phyloP scores from a whole-genome alignment of 768 basidiomycete genomes.

The Royoungia palumana region DNA sequence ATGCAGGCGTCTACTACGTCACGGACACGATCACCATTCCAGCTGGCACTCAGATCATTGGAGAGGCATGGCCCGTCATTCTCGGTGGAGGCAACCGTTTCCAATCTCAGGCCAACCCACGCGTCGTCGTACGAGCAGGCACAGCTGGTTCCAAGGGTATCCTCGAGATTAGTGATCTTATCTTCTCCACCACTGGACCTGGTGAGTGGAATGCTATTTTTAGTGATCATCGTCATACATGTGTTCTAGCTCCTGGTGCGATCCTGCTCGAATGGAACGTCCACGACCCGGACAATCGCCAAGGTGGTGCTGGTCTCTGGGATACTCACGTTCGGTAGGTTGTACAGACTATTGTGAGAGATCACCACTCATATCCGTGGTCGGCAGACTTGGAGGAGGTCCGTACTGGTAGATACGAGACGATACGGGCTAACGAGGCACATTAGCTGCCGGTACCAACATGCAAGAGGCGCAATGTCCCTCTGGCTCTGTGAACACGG shows the following conservation, averaged over 20 bases:
- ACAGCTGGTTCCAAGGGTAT: constrained; percentile 44
- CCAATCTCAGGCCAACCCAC: constrained; percentile 36
- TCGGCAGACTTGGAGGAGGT: constrained; percentile 29
- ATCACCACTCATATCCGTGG: background rate
- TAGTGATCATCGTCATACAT: background rate
- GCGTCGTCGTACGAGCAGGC: constrained; percentile 43
- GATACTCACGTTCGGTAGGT: constrained; percentile 40
- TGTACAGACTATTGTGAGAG: background rate
- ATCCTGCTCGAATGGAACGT: constrained; percentile 60
- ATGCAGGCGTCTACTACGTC: constrained; percentile 54
- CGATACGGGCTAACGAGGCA: background rate
- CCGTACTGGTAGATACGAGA: background rate
- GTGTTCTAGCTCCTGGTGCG: constrained; percentile 38
- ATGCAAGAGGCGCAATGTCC: constrained; percentile 44
- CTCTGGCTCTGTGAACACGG: constrained; percentile 36
- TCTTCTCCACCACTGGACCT: constrained; percentile 57
- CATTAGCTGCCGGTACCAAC: constrained; percentile 50
- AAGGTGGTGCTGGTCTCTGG: constrained; percentile 55
- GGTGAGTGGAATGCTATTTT: constrained; percentile 10
- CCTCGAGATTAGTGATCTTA: constrained; percentile 61
- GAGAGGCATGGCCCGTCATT: constrained; percentile 51
- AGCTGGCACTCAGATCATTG: constrained; percentile 44
- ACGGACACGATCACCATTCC: constrained; percentile 47
- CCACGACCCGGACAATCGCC: constrained; percentile 46
- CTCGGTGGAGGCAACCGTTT: constrained; percentile 43